Conservation (phyloP, 768 basidiomycete species). For the Psilocybe cubensis region DNA sequence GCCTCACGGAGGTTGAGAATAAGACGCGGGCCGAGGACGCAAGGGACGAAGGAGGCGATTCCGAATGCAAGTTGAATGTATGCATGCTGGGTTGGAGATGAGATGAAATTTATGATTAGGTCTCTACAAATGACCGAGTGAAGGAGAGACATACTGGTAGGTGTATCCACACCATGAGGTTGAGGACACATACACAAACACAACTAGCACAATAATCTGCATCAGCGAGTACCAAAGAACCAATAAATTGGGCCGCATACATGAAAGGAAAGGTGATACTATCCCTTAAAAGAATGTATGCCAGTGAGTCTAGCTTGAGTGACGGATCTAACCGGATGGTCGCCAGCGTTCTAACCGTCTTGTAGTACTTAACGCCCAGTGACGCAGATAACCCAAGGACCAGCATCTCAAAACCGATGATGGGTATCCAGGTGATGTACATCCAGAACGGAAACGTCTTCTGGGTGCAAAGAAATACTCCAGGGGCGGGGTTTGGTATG, state of each 20-base stretch:
- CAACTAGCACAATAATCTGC: neutral
- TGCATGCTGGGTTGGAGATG: no score
- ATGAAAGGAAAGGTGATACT: constrained; percentile 19
- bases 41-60: constrained; percentile 6
- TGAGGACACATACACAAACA: constrained; percentile 1
- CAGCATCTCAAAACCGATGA: constrained; percentile 10
- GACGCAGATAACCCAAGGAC: constrained; percentile 8
- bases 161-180: constrained; percentile 5
- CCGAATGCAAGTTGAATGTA: constrained; percentile 1
- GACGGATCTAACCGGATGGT: neutral
- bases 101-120: no score
- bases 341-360: neutral
- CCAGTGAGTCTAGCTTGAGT: constrained; percentile 1
- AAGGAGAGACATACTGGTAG: neutral
- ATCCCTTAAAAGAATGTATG: constrained; percentile 17
- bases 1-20: constrained; percentile 16
- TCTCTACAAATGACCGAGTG: neutral
- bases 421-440: constrained; percentile 14
- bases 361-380: constrained; percentile 12
- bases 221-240: neutral
- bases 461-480: constrained; percentile 5
- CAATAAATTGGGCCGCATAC: constrained; percentile 1
- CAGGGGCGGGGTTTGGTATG: constrained; percentile 7
- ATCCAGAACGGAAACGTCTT: constrained; percentile 10
- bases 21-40: constrained; percentile 13